Evolutionary conservation across 441 rosid genomes (phyloP).

Genomic region (Pelargonium fulgidum): DNA sequence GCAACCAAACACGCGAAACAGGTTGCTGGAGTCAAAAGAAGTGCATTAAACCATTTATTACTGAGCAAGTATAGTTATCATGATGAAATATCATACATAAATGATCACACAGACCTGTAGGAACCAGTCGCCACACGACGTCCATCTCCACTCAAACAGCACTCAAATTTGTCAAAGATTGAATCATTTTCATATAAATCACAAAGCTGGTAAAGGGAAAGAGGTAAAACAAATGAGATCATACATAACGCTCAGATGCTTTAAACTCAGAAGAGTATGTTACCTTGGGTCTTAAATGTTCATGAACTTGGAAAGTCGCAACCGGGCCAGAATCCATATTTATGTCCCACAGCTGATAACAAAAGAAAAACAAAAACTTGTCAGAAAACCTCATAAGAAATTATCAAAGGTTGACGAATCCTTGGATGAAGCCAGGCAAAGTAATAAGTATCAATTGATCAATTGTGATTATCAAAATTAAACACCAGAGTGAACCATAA

Average conservation of each 20-base stretch:
- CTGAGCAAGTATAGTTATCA: slow-evolving; percentile 4
- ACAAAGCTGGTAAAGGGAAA: slow-evolving; percentile 51
- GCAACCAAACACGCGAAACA: slow-evolving; percentile 85
- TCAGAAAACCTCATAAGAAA: slow-evolving; percentile 8
- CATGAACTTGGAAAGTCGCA: slow-evolving; percentile 87
- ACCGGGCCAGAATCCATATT: slow-evolving; percentile 97
- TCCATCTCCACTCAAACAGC: slow-evolving; percentile 91
- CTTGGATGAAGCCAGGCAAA: too few relatives aligned
- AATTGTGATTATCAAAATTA: too few relatives aligned
- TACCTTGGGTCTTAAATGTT: slow-evolving; percentile 86
- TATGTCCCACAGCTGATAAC: slow-evolving; percentile 83
- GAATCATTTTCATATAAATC: slow-evolving; percentile 76
- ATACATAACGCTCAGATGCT: slow-evolving; percentile 17
- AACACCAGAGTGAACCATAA: too few relatives aligned
- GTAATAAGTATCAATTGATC: too few relatives aligned
- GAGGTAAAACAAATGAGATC: slow-evolving; percentile 5
- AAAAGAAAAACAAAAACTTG: slow-evolving; percentile 8
- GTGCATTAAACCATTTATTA: slow-evolving; percentile 1
- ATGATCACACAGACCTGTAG: slow-evolving; percentile 53
- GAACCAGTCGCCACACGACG: slow-evolving; percentile 85
- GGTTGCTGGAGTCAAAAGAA: slow-evolving; percentile 48
- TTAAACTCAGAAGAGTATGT: slow-evolving; percentile 16
- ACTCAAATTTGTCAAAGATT: slow-evolving; percentile 91
- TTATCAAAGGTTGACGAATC: background rate
- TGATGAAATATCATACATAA: slow-evolving; percentile 9